phyloP scores from a whole-genome alignment of 2,329 filamentous ascomycete genomes.

The Calycina herbarum region DNA sequence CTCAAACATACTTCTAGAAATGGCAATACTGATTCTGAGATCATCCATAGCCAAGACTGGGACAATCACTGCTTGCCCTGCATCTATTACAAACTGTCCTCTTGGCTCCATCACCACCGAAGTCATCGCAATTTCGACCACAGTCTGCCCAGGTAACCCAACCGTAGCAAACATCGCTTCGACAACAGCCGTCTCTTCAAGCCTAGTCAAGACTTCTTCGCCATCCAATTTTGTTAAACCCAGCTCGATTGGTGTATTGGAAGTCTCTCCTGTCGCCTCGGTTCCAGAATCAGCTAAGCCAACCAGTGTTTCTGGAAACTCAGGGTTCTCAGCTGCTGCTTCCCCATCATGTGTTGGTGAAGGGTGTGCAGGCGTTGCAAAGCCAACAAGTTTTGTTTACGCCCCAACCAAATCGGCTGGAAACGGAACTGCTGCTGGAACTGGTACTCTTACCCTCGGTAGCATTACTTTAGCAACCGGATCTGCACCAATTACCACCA shows the following conservation, averaged over 20 bases:
- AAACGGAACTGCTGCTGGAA: not conserved
- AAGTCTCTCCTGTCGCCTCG: not conserved
- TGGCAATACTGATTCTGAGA: too few relatives aligned
- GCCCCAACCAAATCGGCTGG: not conserved
- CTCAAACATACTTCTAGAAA: too few relatives aligned
- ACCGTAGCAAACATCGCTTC: not conserved
- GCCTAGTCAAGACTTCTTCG: not conserved
- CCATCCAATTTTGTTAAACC: not conserved
- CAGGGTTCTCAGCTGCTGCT: not conserved
- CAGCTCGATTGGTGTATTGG: not conserved
- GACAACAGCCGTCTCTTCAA: not conserved
- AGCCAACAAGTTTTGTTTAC: not conserved
- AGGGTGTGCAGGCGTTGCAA: not conserved
- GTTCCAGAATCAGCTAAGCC: not conserved
- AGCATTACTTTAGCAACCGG: not conserved
- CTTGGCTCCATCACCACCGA: slow-evolving; percentile 37
- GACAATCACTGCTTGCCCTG: slow-evolving; percentile 35
- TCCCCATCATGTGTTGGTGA: not conserved
- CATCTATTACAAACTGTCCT: slow-evolving; percentile 35
- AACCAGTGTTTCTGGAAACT: too few relatives aligned
- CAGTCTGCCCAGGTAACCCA: slow-evolving; percentile 25
- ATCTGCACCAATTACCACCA: not conserved
- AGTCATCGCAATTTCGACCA: slow-evolving; percentile 28
- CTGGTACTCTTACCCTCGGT: not conserved
- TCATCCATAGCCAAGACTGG: slow-evolving; percentile 32